A percentile compares a stretch with the other conserved stretches of the same genome.
These are phyloP conservation scores for Ganoderma multipileum DNA, from an alignment of 1,284 basidiomycete genomes.

Conservation along the genomic window DNA sequence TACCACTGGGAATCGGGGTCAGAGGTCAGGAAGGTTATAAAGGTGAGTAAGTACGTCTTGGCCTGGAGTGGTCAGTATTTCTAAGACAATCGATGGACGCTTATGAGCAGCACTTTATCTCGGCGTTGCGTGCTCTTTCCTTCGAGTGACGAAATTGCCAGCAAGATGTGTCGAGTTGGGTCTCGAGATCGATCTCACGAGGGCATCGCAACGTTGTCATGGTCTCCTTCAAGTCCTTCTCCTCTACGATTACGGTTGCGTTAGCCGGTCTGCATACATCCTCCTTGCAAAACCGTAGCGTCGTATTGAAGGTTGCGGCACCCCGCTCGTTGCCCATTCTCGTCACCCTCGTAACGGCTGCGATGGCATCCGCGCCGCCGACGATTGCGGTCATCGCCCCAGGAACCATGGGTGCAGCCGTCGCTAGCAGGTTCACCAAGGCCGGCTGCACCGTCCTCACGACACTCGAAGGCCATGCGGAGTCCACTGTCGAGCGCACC, in stretches of 20 bases:
- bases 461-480: conserved; percentile 56
- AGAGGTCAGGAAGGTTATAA: too few species aligned
- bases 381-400: conserved; percentile 53
- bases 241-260: background rate
- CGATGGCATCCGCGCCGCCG: conserved; percentile 17
- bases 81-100: too few species aligned
- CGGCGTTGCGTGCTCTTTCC: too few species aligned
- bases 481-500: conserved; percentile 54
- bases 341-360: background rate
- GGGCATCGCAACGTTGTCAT: background rate
- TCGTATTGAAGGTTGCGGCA: background rate
- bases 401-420: conserved; percentile 52
- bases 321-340: background rate
- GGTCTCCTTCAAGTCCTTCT: background rate
- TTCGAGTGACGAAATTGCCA: too few species aligned
- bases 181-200: background rate
- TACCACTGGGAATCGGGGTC: too few species aligned
- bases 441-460: conserved; percentile 59
- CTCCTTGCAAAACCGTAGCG: background rate
- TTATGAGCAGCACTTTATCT: too few species aligned
- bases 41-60: too few species aligned
- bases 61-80: too few species aligned
- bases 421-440: conserved; percentile 48
- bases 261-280: background rate
- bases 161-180: too few species aligned